A percentile compares a stretch with the other conserved stretches of the same genome.
Evolutionary conservation across 306 rosid species (phyloP).

Genomic region (Vigna radiata): DNA sequence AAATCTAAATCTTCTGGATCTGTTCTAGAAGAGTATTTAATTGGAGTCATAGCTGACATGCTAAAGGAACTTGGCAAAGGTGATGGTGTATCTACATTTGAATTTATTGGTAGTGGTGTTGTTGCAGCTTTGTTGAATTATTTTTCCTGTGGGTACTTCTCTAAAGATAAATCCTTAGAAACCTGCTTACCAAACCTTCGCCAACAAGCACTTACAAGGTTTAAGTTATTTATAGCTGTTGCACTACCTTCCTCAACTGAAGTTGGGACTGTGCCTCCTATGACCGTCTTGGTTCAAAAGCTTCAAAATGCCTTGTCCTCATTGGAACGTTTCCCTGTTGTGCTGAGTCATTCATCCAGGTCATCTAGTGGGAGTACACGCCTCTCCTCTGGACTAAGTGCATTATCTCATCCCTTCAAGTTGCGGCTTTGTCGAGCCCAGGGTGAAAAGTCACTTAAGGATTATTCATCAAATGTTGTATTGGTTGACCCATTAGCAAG

Average conservation of each 20-base stretch:
- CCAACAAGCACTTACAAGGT: conserved; percentile 82
- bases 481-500: conserved; percentile 94
- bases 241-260: conserved; percentile 69
- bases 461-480: conserved; percentile 93
- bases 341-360: conserved; percentile 94
- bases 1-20: conserved; percentile 79
- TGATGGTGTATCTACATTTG: conserved; percentile 98
- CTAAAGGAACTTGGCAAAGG: conserved; percentile 92
- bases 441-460: conserved; percentile 90
- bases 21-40: conserved; percentile 69
- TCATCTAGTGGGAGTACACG: conserved; percentile 91
- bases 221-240: conserved; percentile 82
- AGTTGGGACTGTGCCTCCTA: conserved; percentile 58
- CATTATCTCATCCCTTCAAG: conserved; percentile 91
- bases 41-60: conserved; percentile 83
- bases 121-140: conserved; percentile 85
- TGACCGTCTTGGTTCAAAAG: conserved; percentile 91
- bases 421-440: conserved; percentile 93
- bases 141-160: conserved; percentile 89
- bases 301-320: conserved; percentile 98
- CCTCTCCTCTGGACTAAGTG: conserved; percentile 93
- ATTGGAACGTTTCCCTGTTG: conserved; percentile 95
- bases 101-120: conserved; percentile 97
- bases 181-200: conserved; percentile 82
- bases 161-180: conserved; percentile 79